Conservation (phyloP, 2,329 filamentous ascomycete species). For the Cordyceps javanica region DNA sequence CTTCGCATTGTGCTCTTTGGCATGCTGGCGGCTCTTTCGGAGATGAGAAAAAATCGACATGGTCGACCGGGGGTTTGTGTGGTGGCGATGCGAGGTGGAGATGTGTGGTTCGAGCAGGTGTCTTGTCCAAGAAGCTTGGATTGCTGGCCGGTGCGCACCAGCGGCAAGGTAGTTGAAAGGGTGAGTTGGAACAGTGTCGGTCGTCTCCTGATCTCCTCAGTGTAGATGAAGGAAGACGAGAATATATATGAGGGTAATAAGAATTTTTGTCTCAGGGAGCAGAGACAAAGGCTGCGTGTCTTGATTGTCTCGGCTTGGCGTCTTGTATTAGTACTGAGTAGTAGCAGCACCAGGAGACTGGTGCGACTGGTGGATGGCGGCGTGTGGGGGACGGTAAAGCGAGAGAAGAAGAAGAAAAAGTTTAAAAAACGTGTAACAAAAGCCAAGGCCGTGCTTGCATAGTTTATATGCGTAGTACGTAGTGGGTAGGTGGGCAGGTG, state of each 20-base stretch:
- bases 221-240: background rate
- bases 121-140: background rate
- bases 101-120: background rate
- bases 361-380: background rate
- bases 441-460: background rate
- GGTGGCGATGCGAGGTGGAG: constrained; percentile 2
- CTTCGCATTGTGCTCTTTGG: constrained; percentile 48
- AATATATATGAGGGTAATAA: background rate
- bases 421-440: background rate
- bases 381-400: background rate
- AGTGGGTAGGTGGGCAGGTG: too few relatives aligned
- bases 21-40: constrained; percentile 45
- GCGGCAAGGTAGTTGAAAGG: background rate
- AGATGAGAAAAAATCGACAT: constrained; percentile 56
- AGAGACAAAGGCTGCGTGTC: background rate
- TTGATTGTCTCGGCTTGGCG: constrained; percentile 1
- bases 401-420: background rate
- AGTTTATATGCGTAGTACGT: background rate
- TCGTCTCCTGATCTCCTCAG: background rate
- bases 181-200: background rate
- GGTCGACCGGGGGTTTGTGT: background rate
- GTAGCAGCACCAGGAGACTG: constrained; percentile 1
- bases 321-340: background rate
- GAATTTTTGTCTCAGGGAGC: background rate
- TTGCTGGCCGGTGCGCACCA: background rate